phyloP scores from a whole-genome alignment of 768 basidiomycete species.

The Tubosaeta sp. region DNA sequence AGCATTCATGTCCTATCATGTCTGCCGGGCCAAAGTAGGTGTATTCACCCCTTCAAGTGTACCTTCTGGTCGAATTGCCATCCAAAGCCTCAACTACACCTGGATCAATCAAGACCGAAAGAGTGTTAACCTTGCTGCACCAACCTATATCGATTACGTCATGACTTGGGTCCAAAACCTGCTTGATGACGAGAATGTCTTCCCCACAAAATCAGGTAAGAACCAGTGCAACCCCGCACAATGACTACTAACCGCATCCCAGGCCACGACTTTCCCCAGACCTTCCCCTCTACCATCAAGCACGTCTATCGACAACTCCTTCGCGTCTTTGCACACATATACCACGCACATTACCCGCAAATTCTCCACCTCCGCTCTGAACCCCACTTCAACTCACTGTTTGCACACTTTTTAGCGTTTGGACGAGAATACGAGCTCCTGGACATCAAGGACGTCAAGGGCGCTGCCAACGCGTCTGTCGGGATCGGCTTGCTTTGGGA shows the following conservation, averaged over 20 bases:
- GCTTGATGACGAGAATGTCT: constrained; percentile 88
- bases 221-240: neutral
- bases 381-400: constrained; percentile 94
- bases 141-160: constrained; percentile 96
- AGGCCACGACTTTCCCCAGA: constrained; percentile 85
- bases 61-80: neutral
- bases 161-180: constrained; percentile 96
- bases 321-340: constrained; percentile 95
- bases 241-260: neutral
- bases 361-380: constrained; percentile 92
- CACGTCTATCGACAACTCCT: constrained; percentile 96
- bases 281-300: constrained; percentile 85
- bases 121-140: constrained; percentile 82
- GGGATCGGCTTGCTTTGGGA: constrained; percentile 82
- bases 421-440: constrained; percentile 90
- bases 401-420: constrained; percentile 96
- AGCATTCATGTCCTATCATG: constrained; percentile 89
- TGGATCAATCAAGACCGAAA: constrained; percentile 94
- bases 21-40: constrained; percentile 80
- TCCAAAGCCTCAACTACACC: constrained; percentile 77
- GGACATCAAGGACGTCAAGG: constrained; percentile 84
- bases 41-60: neutral
- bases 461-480: constrained; percentile 53
- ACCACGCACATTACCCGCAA: constrained; percentile 88
- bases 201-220: constrained; percentile 93